Base-by-base conservation (phyloP, 179 eudicot species). In the Sideroxylon spinosum region DNA sequence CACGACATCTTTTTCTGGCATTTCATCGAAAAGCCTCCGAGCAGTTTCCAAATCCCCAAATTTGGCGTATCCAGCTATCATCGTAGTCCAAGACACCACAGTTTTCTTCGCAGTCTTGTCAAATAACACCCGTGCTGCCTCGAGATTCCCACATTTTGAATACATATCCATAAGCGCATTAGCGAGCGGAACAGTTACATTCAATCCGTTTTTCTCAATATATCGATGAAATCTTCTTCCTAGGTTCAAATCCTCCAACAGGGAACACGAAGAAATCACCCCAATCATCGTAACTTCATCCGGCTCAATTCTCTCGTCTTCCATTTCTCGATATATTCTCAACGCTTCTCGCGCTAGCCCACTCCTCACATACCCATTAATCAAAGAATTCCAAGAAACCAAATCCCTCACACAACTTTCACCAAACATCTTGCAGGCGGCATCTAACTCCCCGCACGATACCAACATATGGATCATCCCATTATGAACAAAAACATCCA, bases 371-470 rank as follows among this genome's bases (percentile, higher is more conserved):
- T 86, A 95, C 2, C 99, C 98, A 84, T 91, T 87, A 14, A 95
- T 88, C 92, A 95, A 86, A 48, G 97, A 83, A 79, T 95, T 95
- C 95, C 98, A 95, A 68, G 92, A 87, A 73, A 95, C 98, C 89
- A 92, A 85, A 85, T 95, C 97, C 76, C 94, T 88, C 59, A 87
- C 93, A 82, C 65, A 64, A 88, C 90, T 93, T 87, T 88, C 94
- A 83, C 81, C 96, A 70, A 95, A 95, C 95, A 95, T 81, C 72
- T 85, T 78, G 56, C 77, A 83, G 29, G 96, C 99, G 23, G 37
- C 80, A 49, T 78, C 88, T 79, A 90, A 48, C 61, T 63, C 79
- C 14, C 94, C 92, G 78, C 91, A 88, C 2, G 84, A 76, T n/a
- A 83, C 90, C 79, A 89, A 70, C 84, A 90, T 81, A 84, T 91